phyloP scores from a whole-genome alignment of 2,329 filamentous ascomycete species.

The Colletotrichum lindemuthianum region DNA sequence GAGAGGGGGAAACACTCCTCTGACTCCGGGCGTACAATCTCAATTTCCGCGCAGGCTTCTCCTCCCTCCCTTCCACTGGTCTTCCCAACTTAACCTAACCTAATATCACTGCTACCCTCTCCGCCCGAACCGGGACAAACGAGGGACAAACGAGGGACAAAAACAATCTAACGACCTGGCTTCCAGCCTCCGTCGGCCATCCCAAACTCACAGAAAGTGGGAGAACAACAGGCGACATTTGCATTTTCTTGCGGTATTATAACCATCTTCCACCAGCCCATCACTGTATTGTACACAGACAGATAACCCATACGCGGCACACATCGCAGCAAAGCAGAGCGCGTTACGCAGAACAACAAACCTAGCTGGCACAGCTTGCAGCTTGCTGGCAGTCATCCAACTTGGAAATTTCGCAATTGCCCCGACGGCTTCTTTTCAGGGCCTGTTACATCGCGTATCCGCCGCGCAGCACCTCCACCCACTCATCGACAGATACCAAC shows the following conservation, averaged over 20 bases:
- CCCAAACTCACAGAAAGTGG: background rate
- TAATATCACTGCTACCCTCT: slow-evolving; percentile 22
- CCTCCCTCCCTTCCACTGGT: slow-evolving; percentile 15
- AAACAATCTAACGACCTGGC: slow-evolving; percentile 9
- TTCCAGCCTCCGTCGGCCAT: slow-evolving; percentile 1
- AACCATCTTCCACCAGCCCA: too few species aligned
- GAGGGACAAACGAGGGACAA: background rate
- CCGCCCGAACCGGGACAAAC: background rate
- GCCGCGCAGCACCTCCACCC: slow-evolving; percentile 5
- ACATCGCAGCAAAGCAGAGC: background rate
- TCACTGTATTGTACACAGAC: too few species aligned
- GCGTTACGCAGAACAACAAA: background rate
- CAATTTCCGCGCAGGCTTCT: slow-evolving; percentile 29
- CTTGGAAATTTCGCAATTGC: slow-evolving; percentile 22
- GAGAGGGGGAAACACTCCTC: background rate
- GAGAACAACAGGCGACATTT: background rate
- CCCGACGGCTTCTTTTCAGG: slow-evolving; percentile 30
- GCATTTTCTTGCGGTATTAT: too few species aligned
- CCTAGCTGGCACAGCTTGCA: background rate
- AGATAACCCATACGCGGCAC: too few species aligned
- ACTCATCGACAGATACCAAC: too few species aligned
- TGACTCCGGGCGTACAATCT: slow-evolving; percentile 26
- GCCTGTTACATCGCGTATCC: slow-evolving; percentile 33
- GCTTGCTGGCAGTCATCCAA: slow-evolving; percentile 3
- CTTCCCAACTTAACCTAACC: slow-evolving; percentile 21